phyloP scores from a whole-genome alignment of 75 land plant genomes.

The Cryptomeria japonica region DNA sequence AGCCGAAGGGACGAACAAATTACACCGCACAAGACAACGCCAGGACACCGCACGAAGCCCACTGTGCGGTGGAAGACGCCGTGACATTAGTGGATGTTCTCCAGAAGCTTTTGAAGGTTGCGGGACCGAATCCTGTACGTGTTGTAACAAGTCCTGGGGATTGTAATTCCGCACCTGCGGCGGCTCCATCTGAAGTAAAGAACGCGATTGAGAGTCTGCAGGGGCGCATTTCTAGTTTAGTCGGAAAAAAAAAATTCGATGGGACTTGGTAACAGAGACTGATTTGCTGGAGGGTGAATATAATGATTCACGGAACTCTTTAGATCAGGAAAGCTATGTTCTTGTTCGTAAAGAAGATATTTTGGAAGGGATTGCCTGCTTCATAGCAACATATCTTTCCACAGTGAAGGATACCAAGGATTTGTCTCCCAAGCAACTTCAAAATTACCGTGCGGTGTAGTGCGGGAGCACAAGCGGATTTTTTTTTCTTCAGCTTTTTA shows the following conservation, averaged over 20 bases:
- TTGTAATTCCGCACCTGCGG: neutral
- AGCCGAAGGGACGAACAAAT: too few relatives aligned
- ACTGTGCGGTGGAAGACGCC: too few relatives aligned
- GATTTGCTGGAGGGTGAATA: conserved; percentile 53
- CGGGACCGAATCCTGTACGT: neutral
- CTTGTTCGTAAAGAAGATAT: conserved; percentile 88
- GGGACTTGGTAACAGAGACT: conserved; percentile 66
- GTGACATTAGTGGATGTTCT: too few relatives aligned
- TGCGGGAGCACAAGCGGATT: too few relatives aligned
- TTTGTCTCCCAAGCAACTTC: too few relatives aligned
- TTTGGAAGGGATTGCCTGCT: conserved; percentile 92
- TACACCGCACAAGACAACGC: too few relatives aligned
- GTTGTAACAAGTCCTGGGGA: neutral
- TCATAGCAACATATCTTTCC: conserved; percentile 80
- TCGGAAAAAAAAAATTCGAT: conserved; percentile 25
- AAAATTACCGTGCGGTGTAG: too few relatives aligned
- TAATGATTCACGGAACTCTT: conserved; percentile 23
- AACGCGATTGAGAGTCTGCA: neutral
- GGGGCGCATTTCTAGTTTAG: neutral
- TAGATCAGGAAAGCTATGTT: conserved; percentile 71
- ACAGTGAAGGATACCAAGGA: conserved; percentile 84
- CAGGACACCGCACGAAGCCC: too few relatives aligned
- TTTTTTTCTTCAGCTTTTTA: too few relatives aligned
- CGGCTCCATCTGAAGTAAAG: neutral
- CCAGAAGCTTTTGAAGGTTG: too few relatives aligned